Evolutionary conservation across 2,329 filamentous ascomycete genomes (phyloP).

Genomic region (Cryphonectria naterciae): DNA sequence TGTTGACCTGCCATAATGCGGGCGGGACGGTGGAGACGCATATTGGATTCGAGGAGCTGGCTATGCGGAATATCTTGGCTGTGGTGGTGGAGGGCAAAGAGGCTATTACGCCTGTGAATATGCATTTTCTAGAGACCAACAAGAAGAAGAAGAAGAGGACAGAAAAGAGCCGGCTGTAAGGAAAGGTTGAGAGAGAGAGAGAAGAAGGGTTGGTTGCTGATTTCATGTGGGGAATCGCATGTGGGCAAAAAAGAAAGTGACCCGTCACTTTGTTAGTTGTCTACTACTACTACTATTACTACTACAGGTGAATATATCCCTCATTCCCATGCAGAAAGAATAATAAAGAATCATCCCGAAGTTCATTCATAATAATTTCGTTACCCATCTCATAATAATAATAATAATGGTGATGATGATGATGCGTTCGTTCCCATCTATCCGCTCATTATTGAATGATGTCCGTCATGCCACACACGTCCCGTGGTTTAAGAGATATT

Average conservation of each 20-base stretch:
- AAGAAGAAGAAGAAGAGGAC: neutral
- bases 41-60: slow-evolving; percentile 67
- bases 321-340: neutral
- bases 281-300: no score
- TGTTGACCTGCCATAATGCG: slow-evolving; percentile 70
- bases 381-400: neutral
- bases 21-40: slow-evolving; percentile 70
- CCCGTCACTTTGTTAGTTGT: no score
- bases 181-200: neutral
- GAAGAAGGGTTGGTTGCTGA: neutral
- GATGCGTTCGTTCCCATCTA: neutral
- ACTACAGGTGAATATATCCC: neutral
- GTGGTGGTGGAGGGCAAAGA: slow-evolving; percentile 57
- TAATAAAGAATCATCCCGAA: neutral
- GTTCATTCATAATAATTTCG: neutral
- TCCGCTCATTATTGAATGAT: neutral
- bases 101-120: slow-evolving; percentile 65
- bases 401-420: neutral
- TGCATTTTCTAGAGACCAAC: slow-evolving; percentile 51
- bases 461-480: neutral
- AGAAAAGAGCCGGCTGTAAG: slow-evolving; percentile 15
- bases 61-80: slow-evolving; percentile 68
- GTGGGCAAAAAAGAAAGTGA: neutral
- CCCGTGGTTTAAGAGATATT: neutral
- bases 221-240: neutral